Evolutionary conservation across 2,329 filamentous ascomycete genomes (phyloP).

Genomic region (Trichoderma semiorbis): DNA sequence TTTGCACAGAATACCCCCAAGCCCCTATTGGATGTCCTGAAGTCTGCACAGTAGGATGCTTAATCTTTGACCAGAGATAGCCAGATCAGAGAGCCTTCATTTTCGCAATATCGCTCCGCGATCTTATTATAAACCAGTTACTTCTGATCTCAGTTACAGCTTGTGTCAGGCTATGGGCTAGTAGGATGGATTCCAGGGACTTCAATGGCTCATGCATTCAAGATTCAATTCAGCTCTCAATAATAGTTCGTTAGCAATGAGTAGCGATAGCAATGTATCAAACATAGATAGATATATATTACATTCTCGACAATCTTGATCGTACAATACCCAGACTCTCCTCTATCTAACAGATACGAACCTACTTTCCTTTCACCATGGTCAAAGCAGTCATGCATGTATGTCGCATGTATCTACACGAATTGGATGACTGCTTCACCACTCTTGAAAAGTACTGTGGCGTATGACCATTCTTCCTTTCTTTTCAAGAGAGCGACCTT

Average conservation of each 20-base stretch:
- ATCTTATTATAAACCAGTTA: neutral
- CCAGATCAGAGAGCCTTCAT: neutral
- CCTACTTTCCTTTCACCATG: neutral
- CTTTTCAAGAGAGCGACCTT: neutral
- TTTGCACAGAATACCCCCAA: constrained; percentile 1
- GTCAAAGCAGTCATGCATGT: neutral
- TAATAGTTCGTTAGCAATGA: neutral
- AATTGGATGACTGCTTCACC: neutral
- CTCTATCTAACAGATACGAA: neutral
- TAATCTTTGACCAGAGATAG: neutral
- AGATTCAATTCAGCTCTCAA: neutral
- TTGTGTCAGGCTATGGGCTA: neutral
- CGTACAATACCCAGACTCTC: accelerated
- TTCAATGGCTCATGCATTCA: neutral
- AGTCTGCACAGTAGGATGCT: neutral
- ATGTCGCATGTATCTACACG: neutral
- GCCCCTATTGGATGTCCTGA: neutral
- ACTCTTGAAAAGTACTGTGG: neutral
- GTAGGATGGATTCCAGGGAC: neutral
- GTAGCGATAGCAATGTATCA: neutral
- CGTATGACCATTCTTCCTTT: neutral
- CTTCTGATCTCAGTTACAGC: neutral
- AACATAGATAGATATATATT: neutral
- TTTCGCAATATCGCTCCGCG: neutral
- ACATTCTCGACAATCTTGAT: neutral